phyloP scores from a whole-genome alignment of 176 grass and related monocot species.

The Phoenix roebelenii region DNA sequence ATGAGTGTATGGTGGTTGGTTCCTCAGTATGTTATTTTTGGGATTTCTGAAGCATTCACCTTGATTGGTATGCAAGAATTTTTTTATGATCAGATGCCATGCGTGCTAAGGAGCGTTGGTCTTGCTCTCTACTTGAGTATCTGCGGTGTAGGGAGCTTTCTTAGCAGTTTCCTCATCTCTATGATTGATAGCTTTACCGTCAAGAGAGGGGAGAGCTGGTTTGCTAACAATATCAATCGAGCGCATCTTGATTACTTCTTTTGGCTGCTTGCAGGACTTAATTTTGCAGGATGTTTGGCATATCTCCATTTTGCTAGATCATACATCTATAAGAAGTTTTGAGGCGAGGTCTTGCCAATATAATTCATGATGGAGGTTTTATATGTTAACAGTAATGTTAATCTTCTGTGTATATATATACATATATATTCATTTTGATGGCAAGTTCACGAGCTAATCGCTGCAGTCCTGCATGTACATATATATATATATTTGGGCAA shows the following conservation, averaged over 20 bases:
- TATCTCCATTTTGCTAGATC: slow-evolving; percentile 9
- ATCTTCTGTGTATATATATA: no score
- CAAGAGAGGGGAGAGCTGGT: slow-evolving; percentile 12
- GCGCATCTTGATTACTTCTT: slow-evolving; percentile 18
- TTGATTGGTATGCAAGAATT: slow-evolving; percentile 7
- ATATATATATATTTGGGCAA: no score
- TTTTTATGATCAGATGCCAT: slow-evolving; percentile 21
- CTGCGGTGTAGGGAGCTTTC: slow-evolving; percentile 13
- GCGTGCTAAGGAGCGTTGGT: slow-evolving; percentile 8
- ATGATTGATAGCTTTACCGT: slow-evolving; percentile 17
- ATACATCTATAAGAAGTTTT: neutral
- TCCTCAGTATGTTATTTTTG: no score
- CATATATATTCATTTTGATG: no score
- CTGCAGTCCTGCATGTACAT: no score
- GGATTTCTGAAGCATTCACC: neutral
- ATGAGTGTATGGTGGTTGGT: no score
- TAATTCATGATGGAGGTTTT: no score
- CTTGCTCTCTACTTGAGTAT: slow-evolving; percentile 22
- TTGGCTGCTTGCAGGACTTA: slow-evolving; percentile 4
- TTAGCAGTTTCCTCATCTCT: slow-evolving; percentile 25
- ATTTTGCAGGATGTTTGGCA: neutral
- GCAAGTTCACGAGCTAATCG: no score
- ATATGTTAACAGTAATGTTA: no score
- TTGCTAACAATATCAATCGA: slow-evolving; percentile 13
- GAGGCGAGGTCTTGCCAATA: no score